Conservation (phyloP, 495 filamentous ascomycete species). For the Podospora tetraspora region DNA sequence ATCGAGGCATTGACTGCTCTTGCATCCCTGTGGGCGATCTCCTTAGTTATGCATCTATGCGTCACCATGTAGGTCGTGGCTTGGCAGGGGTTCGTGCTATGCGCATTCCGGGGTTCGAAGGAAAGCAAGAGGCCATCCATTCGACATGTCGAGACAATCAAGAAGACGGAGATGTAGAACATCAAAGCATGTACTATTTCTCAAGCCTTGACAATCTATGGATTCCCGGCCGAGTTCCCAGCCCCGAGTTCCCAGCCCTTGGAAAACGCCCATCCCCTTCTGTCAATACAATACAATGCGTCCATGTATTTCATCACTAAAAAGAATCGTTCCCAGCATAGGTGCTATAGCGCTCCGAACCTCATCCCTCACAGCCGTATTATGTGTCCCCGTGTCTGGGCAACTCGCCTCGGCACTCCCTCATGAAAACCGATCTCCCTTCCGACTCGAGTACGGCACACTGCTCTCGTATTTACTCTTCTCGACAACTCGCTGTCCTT, state of each 20-base stretch:
- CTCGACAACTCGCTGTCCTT: conserved; percentile 61
- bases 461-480: conserved; percentile 84
- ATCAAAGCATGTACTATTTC: neutral
- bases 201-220: neutral
- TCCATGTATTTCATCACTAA: too few species aligned
- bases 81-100: neutral
- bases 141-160: neutral
- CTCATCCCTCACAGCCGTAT: neutral
- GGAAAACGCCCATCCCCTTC: neutral
- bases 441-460: conserved; percentile 63
- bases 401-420: neutral
- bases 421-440: conserved; percentile 75
- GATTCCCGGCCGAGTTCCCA: neutral
- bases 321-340: neutral
- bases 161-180: neutral
- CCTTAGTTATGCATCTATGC: neutral
- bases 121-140: neutral
- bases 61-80: neutral
- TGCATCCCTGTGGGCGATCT: neutral
- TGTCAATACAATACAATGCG: neutral
- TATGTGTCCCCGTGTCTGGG: neutral
- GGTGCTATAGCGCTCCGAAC: neutral
- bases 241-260: neutral
- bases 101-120: neutral
- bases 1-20: neutral